A percentile compares a stretch with the other conserved stretches of the same genome.
phyloP scores from a whole-genome alignment of 73 alveolate genomes.

The Paramecium bursaria region DNA sequence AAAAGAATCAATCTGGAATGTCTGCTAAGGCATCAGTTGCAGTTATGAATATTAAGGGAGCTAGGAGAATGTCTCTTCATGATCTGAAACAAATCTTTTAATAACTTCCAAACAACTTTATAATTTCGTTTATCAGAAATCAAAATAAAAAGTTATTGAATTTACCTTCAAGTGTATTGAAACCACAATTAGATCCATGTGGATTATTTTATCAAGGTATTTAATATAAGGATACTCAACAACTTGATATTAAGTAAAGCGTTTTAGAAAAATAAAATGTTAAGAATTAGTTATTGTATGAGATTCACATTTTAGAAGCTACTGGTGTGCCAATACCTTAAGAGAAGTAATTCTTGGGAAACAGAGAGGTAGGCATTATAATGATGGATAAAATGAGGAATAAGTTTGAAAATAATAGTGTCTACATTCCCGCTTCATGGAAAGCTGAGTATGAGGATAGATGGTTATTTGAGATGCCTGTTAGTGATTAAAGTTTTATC shows the following conservation, averaged over 20 bases:
- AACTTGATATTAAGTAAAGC: conserved; percentile 13
- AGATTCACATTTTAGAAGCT: conserved; percentile 55
- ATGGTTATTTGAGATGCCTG: conserved; percentile 60
- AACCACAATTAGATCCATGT: conserved; percentile 54
- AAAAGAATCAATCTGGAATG: conserved; percentile 44
- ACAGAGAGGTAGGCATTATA: conserved; percentile 57
- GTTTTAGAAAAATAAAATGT: conserved; percentile 54
- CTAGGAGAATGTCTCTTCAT: conserved; percentile 51
- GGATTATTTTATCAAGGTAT: conserved; percentile 53
- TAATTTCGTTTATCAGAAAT: conserved; percentile 49
- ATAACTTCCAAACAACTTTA: conserved; percentile 56
- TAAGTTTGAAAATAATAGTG: conserved; percentile 44
- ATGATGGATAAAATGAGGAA: conserved; percentile 45
- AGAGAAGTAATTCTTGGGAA: conserved; percentile 39
- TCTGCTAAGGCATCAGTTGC: conserved; percentile 64
- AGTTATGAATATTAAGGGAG: conserved; percentile 49
- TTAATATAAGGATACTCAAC: conserved; percentile 28
- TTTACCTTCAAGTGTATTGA: conserved; percentile 32
- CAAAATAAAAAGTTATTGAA: conserved; percentile 60
- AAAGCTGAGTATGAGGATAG: conserved; percentile 68
- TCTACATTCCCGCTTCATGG: conserved; percentile 64
- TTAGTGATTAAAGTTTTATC: conserved; percentile 17
- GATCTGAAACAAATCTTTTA: conserved; percentile 58
- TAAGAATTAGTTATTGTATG: conserved; percentile 16
- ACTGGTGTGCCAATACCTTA: conserved; percentile 70